A percentile compares a stretch with the other conserved stretches of the same genome.
phyloP scores from a whole-genome alignment of 2,329 filamentous ascomycete genomes.

The Neopestalotiopsis rosae region DNA sequence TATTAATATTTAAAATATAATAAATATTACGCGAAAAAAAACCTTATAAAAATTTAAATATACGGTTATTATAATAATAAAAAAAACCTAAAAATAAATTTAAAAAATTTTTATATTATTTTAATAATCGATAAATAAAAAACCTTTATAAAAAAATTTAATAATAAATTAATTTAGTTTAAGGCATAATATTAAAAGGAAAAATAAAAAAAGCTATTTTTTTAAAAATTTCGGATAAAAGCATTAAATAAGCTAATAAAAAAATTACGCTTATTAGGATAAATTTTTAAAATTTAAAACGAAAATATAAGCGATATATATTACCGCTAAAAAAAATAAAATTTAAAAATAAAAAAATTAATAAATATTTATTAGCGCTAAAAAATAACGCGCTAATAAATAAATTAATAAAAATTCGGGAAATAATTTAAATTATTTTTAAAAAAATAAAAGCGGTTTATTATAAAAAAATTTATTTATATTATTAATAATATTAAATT shows the following conservation, averaged over 20 bases:
- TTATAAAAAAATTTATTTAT: neutral
- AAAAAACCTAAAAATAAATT: neutral
- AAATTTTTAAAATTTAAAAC: no score
- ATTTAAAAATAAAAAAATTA: neutral
- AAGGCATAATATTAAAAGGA: no score
- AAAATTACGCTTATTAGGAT: no score
- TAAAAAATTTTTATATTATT: no score
- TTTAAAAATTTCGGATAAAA: no score
- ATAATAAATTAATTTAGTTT: neutral
- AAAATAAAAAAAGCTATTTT: no score
- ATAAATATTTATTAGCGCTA: neutral
- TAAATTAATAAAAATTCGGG: neutral
- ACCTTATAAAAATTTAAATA: no score
- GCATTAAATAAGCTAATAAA: no score
- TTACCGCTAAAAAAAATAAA: neutral
- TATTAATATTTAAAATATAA: neutral
- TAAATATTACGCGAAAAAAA: no score
- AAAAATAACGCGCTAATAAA: neutral
- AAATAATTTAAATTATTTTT: neutral
- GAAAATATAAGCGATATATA: no score
- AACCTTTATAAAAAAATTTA: neutral
- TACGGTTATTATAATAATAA: no score
- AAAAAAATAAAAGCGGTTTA: neutral
- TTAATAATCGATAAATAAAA: no score
- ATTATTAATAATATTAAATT: neutral